phyloP scores from a whole-genome alignment of 164 flowering plant genomes.

The Houttuynia cordata region DNA sequence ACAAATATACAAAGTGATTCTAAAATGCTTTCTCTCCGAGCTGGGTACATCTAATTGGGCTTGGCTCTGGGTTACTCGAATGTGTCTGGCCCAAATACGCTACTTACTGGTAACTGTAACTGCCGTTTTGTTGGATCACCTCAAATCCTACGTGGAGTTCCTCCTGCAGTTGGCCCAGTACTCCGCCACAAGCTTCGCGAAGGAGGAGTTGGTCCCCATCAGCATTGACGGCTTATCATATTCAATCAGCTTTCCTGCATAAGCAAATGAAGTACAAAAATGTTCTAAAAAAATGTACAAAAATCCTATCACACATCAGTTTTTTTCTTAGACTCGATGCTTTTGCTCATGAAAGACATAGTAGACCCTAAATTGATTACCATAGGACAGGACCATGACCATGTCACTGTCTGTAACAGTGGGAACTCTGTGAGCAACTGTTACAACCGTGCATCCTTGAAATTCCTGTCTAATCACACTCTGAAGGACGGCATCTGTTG shows the following conservation, averaged over 20 bases:
- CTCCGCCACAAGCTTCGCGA: slow-evolving; percentile 69
- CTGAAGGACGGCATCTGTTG: slow-evolving; percentile 69
- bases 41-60: too few species aligned
- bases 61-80: too few species aligned
- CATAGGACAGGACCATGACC: slow-evolving; percentile 86
- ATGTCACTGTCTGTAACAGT: slow-evolving; percentile 80
- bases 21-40: too few species aligned
- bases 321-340: too few species aligned
- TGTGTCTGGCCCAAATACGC: too few species aligned
- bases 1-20: too few species aligned
- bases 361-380: slow-evolving; percentile 28
- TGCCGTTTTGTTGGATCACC: too few species aligned
- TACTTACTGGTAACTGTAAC: too few species aligned
- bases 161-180: slow-evolving; percentile 68
- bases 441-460: slow-evolving; percentile 52
- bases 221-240: slow-evolving; percentile 66
- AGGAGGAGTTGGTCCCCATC: slow-evolving; percentile 46
- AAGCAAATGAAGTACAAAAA: too few species aligned
- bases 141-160: slow-evolving; percentile 18
- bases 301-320: too few species aligned
- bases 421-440: slow-evolving; percentile 83
- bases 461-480: slow-evolving; percentile 64
- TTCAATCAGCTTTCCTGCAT: slow-evolving; percentile 52
- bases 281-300: too few species aligned
- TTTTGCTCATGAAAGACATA: too few species aligned